Percentiles rank a stretch among this genome's conserved stretches.
Evolutionary conservation across 768 basidiomycete species (phyloP).

Genomic region (Rhizopogon roseolus): DNA sequence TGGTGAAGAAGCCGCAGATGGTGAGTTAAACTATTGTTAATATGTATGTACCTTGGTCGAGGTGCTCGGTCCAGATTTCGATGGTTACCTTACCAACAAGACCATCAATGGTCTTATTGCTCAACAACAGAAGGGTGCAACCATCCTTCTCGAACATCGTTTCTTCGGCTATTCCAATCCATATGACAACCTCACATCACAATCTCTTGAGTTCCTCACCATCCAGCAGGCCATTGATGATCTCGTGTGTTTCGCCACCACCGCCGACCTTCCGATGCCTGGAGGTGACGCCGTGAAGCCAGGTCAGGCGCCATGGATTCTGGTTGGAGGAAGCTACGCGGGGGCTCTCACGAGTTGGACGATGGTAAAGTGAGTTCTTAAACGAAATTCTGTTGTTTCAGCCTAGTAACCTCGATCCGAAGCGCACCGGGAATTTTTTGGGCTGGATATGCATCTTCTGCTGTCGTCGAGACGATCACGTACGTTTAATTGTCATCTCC

Average conservation of each 20-base stretch:
- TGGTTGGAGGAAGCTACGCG: constrained; percentile 40
- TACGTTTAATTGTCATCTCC: constrained; percentile 15
- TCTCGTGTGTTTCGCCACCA: constrained; percentile 66
- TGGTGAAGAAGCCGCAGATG: constrained; percentile 56
- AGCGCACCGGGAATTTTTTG: constrained; percentile 36
- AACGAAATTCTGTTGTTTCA: neutral
- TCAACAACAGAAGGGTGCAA: constrained; percentile 58
- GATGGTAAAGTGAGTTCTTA: constrained; percentile 54
- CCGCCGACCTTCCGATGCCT: constrained; percentile 63
- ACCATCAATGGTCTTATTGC: constrained; percentile 64
- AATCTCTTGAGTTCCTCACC: constrained; percentile 56
- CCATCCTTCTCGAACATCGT: constrained; percentile 67
- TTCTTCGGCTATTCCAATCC: constrained; percentile 77
- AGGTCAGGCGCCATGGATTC: constrained; percentile 38
- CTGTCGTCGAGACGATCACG: constrained; percentile 41
- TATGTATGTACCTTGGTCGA: neutral
- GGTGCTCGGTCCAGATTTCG: constrained; percentile 16
- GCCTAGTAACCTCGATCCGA: constrained; percentile 3
- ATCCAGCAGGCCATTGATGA: constrained; percentile 75
- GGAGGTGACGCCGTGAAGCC: constrained; percentile 57
- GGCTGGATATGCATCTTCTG: constrained; percentile 43
- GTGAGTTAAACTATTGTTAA: constrained; percentile 5
- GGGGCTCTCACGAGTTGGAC: constrained; percentile 57
- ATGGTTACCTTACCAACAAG: constrained; percentile 55
- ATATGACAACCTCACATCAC: constrained; percentile 48